Evolutionary conservation across 148 eudicot species (phyloP), one percentile per base, ranked within the genome.

Genomic region (Silene conica): DNA sequence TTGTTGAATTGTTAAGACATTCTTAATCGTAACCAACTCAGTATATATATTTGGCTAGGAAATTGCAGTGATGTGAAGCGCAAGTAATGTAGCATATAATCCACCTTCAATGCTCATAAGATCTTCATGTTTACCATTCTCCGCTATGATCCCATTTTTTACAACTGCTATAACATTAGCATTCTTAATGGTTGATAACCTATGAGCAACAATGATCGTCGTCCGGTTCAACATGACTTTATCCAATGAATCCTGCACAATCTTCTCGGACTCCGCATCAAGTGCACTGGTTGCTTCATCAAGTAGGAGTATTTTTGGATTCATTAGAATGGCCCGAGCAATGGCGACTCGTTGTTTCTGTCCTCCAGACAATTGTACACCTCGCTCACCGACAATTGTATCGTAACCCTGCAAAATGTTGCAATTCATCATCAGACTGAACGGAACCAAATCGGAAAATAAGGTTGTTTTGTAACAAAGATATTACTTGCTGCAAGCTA

Each of bases 231-330:
- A 83, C 87, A 88, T 85, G 22, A 85, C 85, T 63, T 79, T 65
- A 21, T 90, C 92, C 48, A 90, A 75, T 34, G 96, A 92, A 26
- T 88, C 87, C 73, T 90, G 92, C 59, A 90, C 96, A 63, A 90
- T 80, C 59, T 78, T 86, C 75, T 90, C 96, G 1, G 86, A 90
- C 55, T 90, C 90, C 0, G 90, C 84, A 77, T 90, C 96, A 57
- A 90, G 80, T 18, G 96, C 96, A 68, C 92, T 90, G 10, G 96
- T 90, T 1, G 96, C 96, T 83, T 90, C 96, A 55, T 90, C 96
- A 10, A 90, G 26, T 5, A 90, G 72, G 0, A 90, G 84, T 81
- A 90, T 84, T 73, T 71, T 86, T 0, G 87, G 96, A 31, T 77
- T 73, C 74, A 88, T 90, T 61, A 90, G 83, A 54, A 88, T 88